These are phyloP conservation scores for Aspergillus sclerotioniger DNA, from an alignment of 495 filamentous ascomycete genomes.

Conservation along the genomic window DNA sequence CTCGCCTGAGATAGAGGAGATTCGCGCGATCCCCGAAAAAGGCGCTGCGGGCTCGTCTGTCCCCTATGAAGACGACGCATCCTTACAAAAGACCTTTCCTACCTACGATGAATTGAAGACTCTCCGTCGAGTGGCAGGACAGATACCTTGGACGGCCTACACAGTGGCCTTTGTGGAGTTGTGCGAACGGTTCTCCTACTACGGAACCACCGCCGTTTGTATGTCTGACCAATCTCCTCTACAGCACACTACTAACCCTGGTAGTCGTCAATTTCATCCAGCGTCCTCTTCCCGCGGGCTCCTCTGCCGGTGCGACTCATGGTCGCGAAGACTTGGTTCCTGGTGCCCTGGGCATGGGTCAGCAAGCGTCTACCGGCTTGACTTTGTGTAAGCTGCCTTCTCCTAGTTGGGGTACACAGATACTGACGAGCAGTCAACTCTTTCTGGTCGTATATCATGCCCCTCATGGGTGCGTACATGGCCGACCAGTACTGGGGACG, in stretches of 20 bases:
- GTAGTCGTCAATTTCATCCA: constrained; percentile 67
- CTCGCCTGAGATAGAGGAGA: constrained; percentile 15
- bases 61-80: constrained; percentile 15
- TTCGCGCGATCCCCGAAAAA: constrained; percentile 14
- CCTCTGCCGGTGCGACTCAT: constrained; percentile 56
- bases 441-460: constrained; percentile 74
- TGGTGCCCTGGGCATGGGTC: constrained; percentile 67
- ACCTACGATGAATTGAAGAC: constrained; percentile 59
- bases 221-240: constrained; percentile 19
- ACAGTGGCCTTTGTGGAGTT: constrained; percentile 74
- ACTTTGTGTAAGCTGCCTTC: constrained; percentile 40
- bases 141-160: constrained; percentile 62
- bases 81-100: constrained; percentile 35
- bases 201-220: constrained; percentile 73
- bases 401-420: not conserved
- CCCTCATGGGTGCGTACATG: constrained; percentile 65
- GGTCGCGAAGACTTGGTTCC: constrained; percentile 46
- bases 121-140: constrained; percentile 63
- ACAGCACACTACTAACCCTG: not conserved
- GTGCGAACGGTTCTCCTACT: constrained; percentile 78
- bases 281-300: constrained; percentile 56
- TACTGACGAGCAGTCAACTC: constrained; percentile 54
- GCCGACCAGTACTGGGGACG: constrained; percentile 70
- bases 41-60: constrained; percentile 4
- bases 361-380: constrained; percentile 62